These are phyloP conservation scores for Aspergillus sp. DNA, from an alignment of 2,329 filamentous ascomycete species.

Conservation along the genomic window DNA sequence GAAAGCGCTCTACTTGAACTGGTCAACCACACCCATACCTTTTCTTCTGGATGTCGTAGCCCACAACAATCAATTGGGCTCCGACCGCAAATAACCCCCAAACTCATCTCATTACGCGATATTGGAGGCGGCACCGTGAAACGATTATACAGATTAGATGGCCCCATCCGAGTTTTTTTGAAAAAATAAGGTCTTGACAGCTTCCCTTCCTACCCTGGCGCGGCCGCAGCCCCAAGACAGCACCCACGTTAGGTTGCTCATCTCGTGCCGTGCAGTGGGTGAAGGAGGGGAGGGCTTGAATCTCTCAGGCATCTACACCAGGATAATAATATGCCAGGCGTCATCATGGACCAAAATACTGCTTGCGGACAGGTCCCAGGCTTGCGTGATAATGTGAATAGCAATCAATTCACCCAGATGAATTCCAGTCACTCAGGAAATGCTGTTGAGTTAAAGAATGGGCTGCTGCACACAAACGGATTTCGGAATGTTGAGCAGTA, in stretches of 20 bases:
- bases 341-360: slow-evolving; percentile 42
- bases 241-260: slow-evolving; percentile 20
- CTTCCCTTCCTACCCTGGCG: slow-evolving; percentile 27
- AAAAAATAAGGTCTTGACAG: slow-evolving; percentile 15
- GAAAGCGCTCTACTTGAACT: not conserved
- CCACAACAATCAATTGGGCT: not conserved
- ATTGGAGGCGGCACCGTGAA: not conserved
- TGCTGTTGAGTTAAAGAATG: slow-evolving; percentile 22
- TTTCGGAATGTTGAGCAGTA: slow-evolving; percentile 11
- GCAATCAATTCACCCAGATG: slow-evolving; percentile 16
- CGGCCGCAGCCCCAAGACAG: slow-evolving; percentile 18
- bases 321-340: slow-evolving; percentile 40
- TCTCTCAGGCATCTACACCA: slow-evolving; percentile 11
- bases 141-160: not conserved
- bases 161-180: not conserved
- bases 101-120: not conserved
- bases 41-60: not conserved
- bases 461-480: slow-evolving; percentile 29
- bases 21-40: not conserved
- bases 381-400: slow-evolving; percentile 26
- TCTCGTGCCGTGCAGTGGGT: slow-evolving; percentile 28
- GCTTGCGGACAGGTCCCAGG: slow-evolving; percentile 26
- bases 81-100: not conserved
- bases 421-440: slow-evolving; percentile 17
- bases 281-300: slow-evolving; percentile 28